A percentile compares a stretch with the other conserved stretches of the same genome.
phyloP scores from a whole-genome alignment of 192 early-diverging fungal species.

The Entomortierella parvispora region DNA sequence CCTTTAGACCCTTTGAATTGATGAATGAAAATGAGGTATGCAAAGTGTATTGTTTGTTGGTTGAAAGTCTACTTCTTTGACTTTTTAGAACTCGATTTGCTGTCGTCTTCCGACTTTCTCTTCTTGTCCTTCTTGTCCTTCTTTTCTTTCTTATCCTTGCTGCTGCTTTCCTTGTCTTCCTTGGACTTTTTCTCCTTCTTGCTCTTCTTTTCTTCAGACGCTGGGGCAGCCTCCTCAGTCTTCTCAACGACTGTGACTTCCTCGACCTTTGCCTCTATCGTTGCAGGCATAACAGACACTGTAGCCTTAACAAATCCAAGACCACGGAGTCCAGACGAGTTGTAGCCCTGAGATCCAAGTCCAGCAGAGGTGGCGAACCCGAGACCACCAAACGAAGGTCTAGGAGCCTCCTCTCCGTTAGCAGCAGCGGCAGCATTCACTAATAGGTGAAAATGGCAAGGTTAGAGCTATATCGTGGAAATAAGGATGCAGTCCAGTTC shows the following conservation, averaged over 20 bases:
- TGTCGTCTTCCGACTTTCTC: constrained; percentile 27
- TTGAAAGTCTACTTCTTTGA: constrained; percentile 39
- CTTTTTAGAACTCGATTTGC: constrained; percentile 37
- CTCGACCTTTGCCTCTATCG: constrained; percentile 46
- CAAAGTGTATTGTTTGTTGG: not conserved
- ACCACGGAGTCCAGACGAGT: constrained; percentile 34
- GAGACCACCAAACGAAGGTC: constrained; percentile 42
- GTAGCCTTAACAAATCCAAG: constrained; percentile 51
- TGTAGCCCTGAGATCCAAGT: constrained; percentile 37
- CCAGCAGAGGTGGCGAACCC: constrained; percentile 38
- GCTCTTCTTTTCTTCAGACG: constrained; percentile 21
- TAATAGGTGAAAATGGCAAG: not conserved
- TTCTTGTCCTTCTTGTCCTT: constrained; percentile 35
- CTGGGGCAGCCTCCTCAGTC: not conserved
- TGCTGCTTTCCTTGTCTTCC: constrained; percentile 3
- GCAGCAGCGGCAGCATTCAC: not conserved
- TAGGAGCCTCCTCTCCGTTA: constrained; percentile 21
- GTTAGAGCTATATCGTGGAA: no score
- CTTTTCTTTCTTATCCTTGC: constrained; percentile 34
- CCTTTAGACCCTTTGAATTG: not conserved
- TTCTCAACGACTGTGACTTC: constrained; percentile 16
- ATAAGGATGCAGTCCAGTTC: no score
- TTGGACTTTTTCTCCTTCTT: constrained; percentile 24
- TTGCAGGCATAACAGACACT: constrained; percentile 44
- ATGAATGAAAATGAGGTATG: constrained; percentile 1